Evolutionary conservation across 352 stramenopile genomes (phyloP).

Genomic region (Pythium insidiosum): DNA sequence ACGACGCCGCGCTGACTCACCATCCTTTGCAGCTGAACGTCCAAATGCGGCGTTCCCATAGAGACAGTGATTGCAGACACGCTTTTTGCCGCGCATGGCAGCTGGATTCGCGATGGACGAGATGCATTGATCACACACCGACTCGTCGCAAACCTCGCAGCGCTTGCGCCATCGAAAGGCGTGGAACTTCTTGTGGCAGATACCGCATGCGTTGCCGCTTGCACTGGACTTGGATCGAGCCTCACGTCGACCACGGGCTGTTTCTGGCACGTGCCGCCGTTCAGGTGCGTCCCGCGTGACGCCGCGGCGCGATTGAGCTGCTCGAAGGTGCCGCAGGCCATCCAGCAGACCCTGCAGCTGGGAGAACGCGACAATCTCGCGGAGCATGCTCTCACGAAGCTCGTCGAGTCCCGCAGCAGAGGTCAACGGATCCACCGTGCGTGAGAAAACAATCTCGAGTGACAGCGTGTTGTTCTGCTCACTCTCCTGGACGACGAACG

Average conservation of each 20-base stretch:
- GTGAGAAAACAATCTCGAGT: conserved; percentile 59
- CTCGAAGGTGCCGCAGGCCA: too few relatives aligned
- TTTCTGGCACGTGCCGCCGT: too few relatives aligned
- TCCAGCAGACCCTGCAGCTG: neutral
- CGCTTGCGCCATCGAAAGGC: conserved; percentile 70
- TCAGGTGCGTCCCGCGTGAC: too few relatives aligned
- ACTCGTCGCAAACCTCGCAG: conserved; percentile 49
- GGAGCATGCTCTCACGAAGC: neutral
- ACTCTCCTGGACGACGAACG: conserved; percentile 62
- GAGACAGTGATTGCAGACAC: conserved; percentile 59
- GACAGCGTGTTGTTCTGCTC: conserved; percentile 21
- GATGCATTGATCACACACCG: conserved; percentile 55
- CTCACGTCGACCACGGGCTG: conserved; percentile 15
- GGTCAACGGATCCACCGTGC: too few relatives aligned
- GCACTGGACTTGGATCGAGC: conserved; percentile 14
- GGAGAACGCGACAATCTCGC: neutral
- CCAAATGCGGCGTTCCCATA: conserved; percentile 35
- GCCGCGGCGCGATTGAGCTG: too few relatives aligned
- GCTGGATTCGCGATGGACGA: conserved; percentile 50
- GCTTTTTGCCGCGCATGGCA: conserved; percentile 46
- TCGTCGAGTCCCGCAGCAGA: too few relatives aligned
- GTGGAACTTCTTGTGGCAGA: conserved; percentile 58
- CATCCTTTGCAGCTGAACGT: too few relatives aligned
- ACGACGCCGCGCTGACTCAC: too few relatives aligned
- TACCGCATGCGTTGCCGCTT: conserved; percentile 22